Evolutionary conservation across 2,329 filamentous ascomycete species (phyloP).

Genomic region (Neofusicoccum sp.): DNA sequence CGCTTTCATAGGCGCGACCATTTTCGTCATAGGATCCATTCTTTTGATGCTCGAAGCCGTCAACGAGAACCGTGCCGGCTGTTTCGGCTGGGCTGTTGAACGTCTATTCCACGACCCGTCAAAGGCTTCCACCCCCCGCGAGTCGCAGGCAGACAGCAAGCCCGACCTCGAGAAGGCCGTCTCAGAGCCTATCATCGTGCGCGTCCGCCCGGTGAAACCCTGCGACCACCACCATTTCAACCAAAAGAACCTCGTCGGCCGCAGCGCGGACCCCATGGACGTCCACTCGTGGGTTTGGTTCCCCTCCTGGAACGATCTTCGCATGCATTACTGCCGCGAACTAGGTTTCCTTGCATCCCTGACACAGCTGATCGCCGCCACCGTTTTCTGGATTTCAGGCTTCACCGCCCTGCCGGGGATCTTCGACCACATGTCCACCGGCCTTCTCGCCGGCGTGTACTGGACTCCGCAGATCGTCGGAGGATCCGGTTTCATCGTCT

Average conservation of each 20-base stretch:
- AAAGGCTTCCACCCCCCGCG: constrained; percentile 9
- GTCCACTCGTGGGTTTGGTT: constrained; percentile 56
- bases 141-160: constrained; percentile 18
- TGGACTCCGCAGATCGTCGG: constrained; percentile 64
- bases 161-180: constrained; percentile 21
- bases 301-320: constrained; percentile 56
- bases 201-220: background rate
- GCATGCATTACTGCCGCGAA: constrained; percentile 59
- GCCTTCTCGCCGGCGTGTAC: constrained; percentile 54
- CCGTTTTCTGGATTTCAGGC: constrained; percentile 64
- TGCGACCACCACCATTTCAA: constrained; percentile 40
- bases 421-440: constrained; percentile 48
- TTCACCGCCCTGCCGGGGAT: constrained; percentile 61
- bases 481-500: constrained; percentile 61
- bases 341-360: constrained; percentile 62
- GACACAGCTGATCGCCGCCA: constrained; percentile 57
- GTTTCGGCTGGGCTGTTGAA: constrained; percentile 68
- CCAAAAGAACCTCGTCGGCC: constrained; percentile 31
- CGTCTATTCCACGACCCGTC: constrained; percentile 26
- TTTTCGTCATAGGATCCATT: constrained; percentile 64
- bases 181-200: constrained; percentile 8
- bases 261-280: background rate
- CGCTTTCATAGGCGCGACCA: constrained; percentile 64
- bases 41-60: constrained; percentile 65
- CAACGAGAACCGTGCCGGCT: constrained; percentile 64